Evolutionary conservation across 2,329 filamentous ascomycete genomes (phyloP).

Genomic region (Sporothrix humicola): DNA sequence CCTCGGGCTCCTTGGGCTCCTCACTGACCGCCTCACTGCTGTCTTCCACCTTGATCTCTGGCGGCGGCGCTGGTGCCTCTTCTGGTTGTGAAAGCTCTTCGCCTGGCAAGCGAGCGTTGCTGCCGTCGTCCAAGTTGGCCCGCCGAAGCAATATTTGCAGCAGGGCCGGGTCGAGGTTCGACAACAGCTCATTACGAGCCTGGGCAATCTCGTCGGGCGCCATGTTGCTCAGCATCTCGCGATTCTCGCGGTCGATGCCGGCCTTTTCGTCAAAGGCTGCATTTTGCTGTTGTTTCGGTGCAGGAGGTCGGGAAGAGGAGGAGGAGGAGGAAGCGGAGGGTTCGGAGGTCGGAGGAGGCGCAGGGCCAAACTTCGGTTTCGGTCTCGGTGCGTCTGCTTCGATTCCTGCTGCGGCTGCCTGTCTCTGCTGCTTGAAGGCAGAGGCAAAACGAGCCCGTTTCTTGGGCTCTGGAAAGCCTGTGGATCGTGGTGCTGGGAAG

Average conservation of each 20-base stretch:
- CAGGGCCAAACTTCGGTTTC: not conserved
- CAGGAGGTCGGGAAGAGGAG: not conserved
- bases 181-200: conserved; percentile 80
- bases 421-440: conserved; percentile 76
- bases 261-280: conserved; percentile 61
- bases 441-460: conserved; percentile 71
- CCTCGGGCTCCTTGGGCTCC: conserved; percentile 27
- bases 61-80: not conserved
- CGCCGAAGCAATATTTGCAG: conserved; percentile 77
- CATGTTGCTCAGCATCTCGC: conserved; percentile 75
- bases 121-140: conserved; percentile 72
- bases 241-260: conserved; percentile 84
- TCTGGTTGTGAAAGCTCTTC: conserved; percentile 25
- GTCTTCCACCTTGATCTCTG: conserved; percentile 29
- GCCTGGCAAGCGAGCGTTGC: conserved; percentile 45
- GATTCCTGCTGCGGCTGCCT: conserved; percentile 37
- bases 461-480: conserved; percentile 88
- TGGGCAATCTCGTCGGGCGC: conserved; percentile 78
- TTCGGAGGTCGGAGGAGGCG: not conserved
- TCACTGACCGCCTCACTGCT: not conserved
- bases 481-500: conserved; percentile 63
- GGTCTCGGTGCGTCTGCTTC: conserved; percentile 11
- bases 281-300: not conserved
- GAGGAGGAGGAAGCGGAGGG: not conserved
- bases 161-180: conserved; percentile 74